phyloP scores from a whole-genome alignment of 2,329 filamentous ascomycete genomes.

The Hypoxylon sp. region DNA sequence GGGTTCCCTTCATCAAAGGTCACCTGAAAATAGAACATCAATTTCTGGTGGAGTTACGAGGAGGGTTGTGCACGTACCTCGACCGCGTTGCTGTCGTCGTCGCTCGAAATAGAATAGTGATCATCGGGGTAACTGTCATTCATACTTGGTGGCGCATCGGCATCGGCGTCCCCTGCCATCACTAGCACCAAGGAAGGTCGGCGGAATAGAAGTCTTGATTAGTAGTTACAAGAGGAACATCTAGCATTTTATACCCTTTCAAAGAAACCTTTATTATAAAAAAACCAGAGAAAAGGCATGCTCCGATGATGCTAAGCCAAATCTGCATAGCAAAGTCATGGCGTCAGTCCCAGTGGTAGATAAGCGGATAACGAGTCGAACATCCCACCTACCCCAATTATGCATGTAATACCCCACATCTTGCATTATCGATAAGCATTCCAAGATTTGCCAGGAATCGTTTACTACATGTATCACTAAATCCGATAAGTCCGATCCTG shows the following conservation, averaged over 20 bases:
- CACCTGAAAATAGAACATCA: slow-evolving; percentile 53
- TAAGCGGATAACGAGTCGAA: background rate
- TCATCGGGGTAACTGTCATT: slow-evolving; percentile 48
- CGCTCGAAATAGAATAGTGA: slow-evolving; percentile 55
- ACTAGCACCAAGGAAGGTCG: slow-evolving; percentile 1
- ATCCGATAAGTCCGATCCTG: too few species aligned
- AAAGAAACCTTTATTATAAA: background rate
- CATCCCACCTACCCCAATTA: background rate
- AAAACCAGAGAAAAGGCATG: background rate
- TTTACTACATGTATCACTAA: too few species aligned
- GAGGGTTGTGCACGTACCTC: slow-evolving; percentile 52
- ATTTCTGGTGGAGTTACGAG: background rate
- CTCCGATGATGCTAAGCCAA: background rate
- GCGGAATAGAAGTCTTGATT: background rate
- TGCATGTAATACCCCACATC: slow-evolving; percentile 24
- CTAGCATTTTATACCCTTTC: background rate
- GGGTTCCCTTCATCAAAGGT: slow-evolving; percentile 68
- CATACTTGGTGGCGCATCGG: slow-evolving; percentile 26
- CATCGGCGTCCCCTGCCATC: slow-evolving; percentile 30
- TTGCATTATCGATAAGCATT: slow-evolving; percentile 23
- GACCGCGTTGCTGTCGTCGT: slow-evolving; percentile 60
- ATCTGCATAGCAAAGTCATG: slow-evolving; percentile 15
- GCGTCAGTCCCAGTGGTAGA: slow-evolving; percentile 19
- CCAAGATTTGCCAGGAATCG: too few species aligned
- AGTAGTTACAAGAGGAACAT: slow-evolving; percentile 3